Evolutionary conservation across 352 stramenopile species (phyloP).

Genomic region (Pythium utonaiense): DNA sequence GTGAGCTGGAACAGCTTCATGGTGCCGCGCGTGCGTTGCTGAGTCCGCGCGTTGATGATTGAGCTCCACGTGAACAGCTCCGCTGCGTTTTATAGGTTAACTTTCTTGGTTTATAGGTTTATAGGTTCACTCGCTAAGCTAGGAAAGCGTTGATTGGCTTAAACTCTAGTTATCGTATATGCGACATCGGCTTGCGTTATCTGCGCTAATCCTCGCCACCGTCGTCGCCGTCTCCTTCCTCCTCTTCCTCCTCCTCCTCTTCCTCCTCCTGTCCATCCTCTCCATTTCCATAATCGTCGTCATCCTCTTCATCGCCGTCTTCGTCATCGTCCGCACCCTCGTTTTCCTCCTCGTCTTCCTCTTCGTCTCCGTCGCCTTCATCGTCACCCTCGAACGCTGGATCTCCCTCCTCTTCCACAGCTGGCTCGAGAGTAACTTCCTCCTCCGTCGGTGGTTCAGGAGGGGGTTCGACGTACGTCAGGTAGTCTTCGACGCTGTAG

Average conservation of each 20-base stretch:
- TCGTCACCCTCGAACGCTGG: neutral
- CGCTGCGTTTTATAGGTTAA: neutral
- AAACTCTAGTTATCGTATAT: neutral
- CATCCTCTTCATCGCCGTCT: conserved; percentile 20
- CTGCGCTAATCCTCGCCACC: conserved; percentile 7
- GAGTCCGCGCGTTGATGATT: neutral
- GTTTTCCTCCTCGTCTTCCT: neutral
- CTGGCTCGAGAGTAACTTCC: neutral
- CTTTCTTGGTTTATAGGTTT: neutral
- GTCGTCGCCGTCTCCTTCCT: conserved; percentile 12
- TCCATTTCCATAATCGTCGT: conserved; percentile 15
- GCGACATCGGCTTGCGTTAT: neutral
- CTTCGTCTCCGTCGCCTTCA: conserved; percentile 6
- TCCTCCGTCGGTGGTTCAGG: conserved; percentile 6
- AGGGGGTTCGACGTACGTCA: conserved; percentile 46
- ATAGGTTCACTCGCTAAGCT: neutral
- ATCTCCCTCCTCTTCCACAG: conserved; percentile 4
- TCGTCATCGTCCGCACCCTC: conserved; percentile 15
- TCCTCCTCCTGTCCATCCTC: conserved; percentile 26
- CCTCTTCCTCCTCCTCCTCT: conserved; percentile 25
- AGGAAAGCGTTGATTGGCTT: conserved; percentile 4
- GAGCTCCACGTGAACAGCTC: neutral
- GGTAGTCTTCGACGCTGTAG: conserved; percentile 62
- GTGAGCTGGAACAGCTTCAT: conserved; percentile 91
- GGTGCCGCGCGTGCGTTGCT: neutral